Evolutionary conservation across 75 land plant genomes (phyloP).

Genomic region (Selaginella moellendorffii): DNA sequence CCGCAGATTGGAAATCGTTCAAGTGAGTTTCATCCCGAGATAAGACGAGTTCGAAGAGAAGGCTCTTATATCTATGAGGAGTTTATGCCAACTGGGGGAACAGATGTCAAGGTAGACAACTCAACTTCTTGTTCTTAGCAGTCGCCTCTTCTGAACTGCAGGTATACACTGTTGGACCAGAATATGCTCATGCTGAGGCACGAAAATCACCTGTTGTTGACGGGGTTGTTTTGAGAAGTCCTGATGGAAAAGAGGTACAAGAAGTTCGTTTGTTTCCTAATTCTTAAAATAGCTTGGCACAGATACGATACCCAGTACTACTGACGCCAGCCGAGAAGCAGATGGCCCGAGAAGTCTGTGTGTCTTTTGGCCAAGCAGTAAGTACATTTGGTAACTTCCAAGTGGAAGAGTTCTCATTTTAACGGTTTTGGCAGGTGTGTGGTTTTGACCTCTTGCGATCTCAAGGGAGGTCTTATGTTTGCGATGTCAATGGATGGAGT

Average conservation of each 20-base stretch:
- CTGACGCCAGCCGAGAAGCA: constrained; percentile 92
- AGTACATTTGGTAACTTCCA: background rate
- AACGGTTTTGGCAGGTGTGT: constrained; percentile 51
- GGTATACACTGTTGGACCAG: constrained; percentile 98
- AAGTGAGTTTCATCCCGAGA: constrained; percentile 96
- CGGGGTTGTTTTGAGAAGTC: constrained; percentile 97
- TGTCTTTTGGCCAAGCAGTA: constrained; percentile 94
- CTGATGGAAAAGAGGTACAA: constrained; percentile 91
- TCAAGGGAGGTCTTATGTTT: constrained; percentile 95
- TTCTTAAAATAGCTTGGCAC: constrained; percentile 8
- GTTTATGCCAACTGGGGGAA: constrained; percentile 98
- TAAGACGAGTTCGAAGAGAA: constrained; percentile 84
- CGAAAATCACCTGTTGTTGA: constrained; percentile 98
- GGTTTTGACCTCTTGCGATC: constrained; percentile 95
- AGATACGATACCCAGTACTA: constrained; percentile 94
- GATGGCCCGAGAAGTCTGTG: constrained; percentile 94
- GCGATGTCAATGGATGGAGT: constrained; percentile 99
- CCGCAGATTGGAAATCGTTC: constrained; percentile 97
- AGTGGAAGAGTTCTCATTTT: background rate
- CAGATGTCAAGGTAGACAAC: constrained; percentile 81
- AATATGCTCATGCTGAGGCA: constrained; percentile 99
- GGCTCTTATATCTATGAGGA: constrained; percentile 97
- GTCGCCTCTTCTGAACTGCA: too few species aligned
- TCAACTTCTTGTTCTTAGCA: background rate
- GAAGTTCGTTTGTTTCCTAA: too few species aligned